Conservation (phyloP, 768 basidiomycete species). For the Neoboletus magnificus region DNA sequence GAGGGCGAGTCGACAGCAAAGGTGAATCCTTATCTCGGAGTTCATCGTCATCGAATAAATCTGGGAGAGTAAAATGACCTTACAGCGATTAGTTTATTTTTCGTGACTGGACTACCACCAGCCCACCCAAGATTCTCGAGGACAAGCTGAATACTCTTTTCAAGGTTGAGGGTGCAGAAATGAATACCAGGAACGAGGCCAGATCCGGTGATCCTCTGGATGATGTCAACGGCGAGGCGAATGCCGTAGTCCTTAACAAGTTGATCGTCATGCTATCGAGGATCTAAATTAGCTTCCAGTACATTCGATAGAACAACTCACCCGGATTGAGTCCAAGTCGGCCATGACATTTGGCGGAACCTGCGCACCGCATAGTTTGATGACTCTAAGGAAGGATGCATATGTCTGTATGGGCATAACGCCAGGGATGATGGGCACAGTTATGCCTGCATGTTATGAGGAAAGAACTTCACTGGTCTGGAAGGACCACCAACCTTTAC, state of each 20-base stretch:
- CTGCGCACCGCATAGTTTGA: slow-evolving; percentile 79
- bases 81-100: slow-evolving; percentile 71
- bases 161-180: slow-evolving; percentile 95
- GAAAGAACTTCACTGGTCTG: background rate
- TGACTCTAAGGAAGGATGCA: slow-evolving; percentile 86
- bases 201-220: slow-evolving; percentile 52
- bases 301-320: slow-evolving; percentile 33
- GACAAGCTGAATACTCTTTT: slow-evolving; percentile 88
- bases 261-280: slow-evolving; percentile 81
- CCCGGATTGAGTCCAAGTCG: slow-evolving; percentile 73
- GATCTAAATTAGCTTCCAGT: background rate
- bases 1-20: slow-evolving; percentile 30
- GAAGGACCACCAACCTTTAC: slow-evolving; percentile 50
- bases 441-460: slow-evolving; percentile 61
- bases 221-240: slow-evolving; percentile 76
- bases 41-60: background rate
- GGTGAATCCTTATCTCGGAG: slow-evolving; percentile 38
- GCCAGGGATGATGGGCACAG: slow-evolving; percentile 87
- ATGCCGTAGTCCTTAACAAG: slow-evolving; percentile 96
- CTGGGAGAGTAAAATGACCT: slow-evolving; percentile 13
- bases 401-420: slow-evolving; percentile 99
- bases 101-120: slow-evolving; percentile 37
- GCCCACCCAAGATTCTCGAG: slow-evolving; percentile 80
- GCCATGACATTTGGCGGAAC: slow-evolving; percentile 67
- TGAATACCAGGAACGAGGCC: slow-evolving; percentile 75